Evolutionary conservation across 2,329 filamentous ascomycete genomes (phyloP), one percentile per base, ranked within the genome.

Genomic region (Stemphylium beticola): DNA sequence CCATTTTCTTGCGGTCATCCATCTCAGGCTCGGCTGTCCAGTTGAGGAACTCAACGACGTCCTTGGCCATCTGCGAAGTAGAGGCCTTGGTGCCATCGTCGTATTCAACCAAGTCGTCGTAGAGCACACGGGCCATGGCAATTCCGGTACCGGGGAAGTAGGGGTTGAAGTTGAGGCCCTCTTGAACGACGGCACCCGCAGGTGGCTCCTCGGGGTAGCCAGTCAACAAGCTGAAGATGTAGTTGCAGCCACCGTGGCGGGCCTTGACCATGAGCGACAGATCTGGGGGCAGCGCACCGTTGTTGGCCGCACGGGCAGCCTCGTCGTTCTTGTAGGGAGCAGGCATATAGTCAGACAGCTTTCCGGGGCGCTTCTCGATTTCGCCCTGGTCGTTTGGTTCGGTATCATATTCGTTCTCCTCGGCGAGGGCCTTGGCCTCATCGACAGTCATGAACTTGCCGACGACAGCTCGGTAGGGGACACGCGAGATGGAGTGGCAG

Each of bases 1-100:
- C 95, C 95, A 98, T 99, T 84, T 92, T 95, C 90, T 99, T 99
- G 76, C 95, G 90, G 77, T 97, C 89, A 75, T 99, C 95, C 92
- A 97, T 96, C 85, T 99, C 95, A 43, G 95, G 95, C 83, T 99
- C 95, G 54, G 95, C 93, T 49, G 95, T 85, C 95, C 95, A 99
- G 88, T 99, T 98, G 76, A 99, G 85, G 84, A 99, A 99, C 82
- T 99, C 95, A 57, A 90, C 88, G 57, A 99, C 95, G 71, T 99
- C 95, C 88, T 99, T 99, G 79, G 95, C 95, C 95, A 99, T 99
- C 83, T 99, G 95, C 61, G 93, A 97, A 65, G 92, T 92, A 59
- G 93, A 91, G 44, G 95, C 95, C 47, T 92, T 91, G 37, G 95
- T 99, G 61, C 86, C 92, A 68, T 99, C 95, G 78, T 99, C 95